Percentiles rank a stretch among this genome's conserved stretches.
These are phyloP conservation scores for Solanum tarapatanum DNA, from an alignment of 257 asterid genomes.

Conservation along the genomic window DNA sequence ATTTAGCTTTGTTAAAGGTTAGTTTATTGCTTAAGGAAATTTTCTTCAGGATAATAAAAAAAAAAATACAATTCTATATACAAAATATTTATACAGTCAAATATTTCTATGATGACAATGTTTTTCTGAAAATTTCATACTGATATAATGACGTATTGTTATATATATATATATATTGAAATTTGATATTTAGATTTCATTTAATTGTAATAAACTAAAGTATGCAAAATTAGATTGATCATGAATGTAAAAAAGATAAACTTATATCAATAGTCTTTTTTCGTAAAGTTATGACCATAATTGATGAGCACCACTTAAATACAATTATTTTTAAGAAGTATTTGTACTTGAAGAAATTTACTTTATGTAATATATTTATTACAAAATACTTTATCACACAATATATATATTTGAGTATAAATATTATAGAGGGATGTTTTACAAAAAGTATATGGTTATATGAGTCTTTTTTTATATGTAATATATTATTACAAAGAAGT, in stretches of 20 bases:
- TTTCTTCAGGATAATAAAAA: background rate
- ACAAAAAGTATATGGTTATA: background rate
- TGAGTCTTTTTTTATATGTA: background rate
- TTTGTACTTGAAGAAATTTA: background rate
- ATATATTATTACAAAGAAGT: too few species aligned
- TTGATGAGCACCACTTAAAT: background rate
- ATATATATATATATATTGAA: too few species aligned
- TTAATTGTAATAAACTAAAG: too few species aligned
- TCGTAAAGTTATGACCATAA: background rate
- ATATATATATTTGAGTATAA: background rate
- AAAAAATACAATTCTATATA: too few species aligned
- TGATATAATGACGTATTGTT: too few species aligned
- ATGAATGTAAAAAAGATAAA: background rate
- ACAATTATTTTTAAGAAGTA: too few species aligned
- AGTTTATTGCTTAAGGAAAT: background rate
- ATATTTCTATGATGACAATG: too few species aligned
- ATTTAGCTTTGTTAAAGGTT: background rate
- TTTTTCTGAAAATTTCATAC: too few species aligned
- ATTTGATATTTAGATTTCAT: background rate
- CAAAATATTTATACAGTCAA: too few species aligned
- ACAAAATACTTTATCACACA: background rate
- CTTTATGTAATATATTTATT: too few species aligned
- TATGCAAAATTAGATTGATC: background rate
- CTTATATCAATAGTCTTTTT: background rate
- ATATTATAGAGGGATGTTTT: too few species aligned